Conservation (phyloP, 2,329 filamentous ascomycete species). For the Neopestalotiopsis rosae region DNA sequence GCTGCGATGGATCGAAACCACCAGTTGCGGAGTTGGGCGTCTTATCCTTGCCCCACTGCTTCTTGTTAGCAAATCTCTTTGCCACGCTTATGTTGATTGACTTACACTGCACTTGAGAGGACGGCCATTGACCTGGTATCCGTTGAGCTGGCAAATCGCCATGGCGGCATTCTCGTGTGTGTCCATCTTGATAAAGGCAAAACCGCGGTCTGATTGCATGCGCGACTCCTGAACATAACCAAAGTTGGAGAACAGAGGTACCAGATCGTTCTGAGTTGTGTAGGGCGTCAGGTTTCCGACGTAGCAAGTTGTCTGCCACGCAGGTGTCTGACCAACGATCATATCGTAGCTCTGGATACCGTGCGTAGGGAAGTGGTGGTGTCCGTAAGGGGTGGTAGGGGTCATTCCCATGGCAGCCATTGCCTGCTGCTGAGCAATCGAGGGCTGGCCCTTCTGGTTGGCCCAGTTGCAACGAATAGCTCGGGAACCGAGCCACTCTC, state of each 20-base stretch:
- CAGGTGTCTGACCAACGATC: constrained; percentile 91
- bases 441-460: constrained; percentile 99
- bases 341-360: constrained; percentile 98
- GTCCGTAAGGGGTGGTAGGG: constrained; percentile 92
- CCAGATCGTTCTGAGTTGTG: constrained; percentile 93
- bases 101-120: constrained; percentile 98
- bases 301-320: constrained; percentile 98
- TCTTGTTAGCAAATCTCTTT: constrained; percentile 37
- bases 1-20: constrained; percentile 81
- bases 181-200: constrained; percentile 99
- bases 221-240: constrained; percentile 96
- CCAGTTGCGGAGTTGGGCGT: constrained; percentile 66
- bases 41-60: constrained; percentile 98
- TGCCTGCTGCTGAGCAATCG: constrained; percentile 95
- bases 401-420: constrained; percentile 99
- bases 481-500: constrained; percentile 97
- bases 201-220: constrained; percentile 96
- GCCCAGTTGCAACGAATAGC: constrained; percentile 99
- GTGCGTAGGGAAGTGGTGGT: constrained; percentile 97
- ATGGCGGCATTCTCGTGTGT: constrained; percentile 97
- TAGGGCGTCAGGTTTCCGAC: constrained; percentile 98
- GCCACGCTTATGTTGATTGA: constrained; percentile 34
- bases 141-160: constrained; percentile 97
- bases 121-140: constrained; percentile 96
- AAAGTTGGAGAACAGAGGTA: constrained; percentile 99